Conservation (phyloP, 1,139 yeast genomes). For the Protomyces arabidopsidicola region DNA sequence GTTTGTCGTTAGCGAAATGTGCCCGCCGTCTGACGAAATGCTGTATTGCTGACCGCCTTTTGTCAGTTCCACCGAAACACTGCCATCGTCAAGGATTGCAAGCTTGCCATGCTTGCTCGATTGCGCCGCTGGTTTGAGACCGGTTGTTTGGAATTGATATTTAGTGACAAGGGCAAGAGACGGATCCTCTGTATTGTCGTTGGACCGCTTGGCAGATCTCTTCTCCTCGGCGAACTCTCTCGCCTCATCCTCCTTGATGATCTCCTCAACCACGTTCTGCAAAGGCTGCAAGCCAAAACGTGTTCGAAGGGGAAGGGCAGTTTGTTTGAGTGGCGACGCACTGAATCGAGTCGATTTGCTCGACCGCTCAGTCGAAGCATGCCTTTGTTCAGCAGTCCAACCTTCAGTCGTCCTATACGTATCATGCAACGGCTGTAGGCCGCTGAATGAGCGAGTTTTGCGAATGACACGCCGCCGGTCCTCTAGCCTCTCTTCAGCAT, state of each 20-base stretch:
- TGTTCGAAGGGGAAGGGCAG: background rate
- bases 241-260: conserved; percentile 6
- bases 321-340: background rate
- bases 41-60: conserved; percentile 6
- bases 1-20: background rate
- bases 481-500: background rate
- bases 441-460: background rate
- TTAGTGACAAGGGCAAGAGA: conserved; percentile 1
- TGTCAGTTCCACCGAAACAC: background rate
- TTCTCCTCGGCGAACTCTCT: background rate
- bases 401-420: background rate
- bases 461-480: background rate
- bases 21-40: conserved; percentile 7
- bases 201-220: background rate
- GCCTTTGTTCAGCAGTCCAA: background rate
- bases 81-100: conserved; percentile 8
- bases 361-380: background rate
- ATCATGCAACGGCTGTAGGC: background rate
- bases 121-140: conserved; percentile 13
- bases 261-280: conserved; percentile 1
- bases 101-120: conserved; percentile 17
- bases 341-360: too few species aligned
- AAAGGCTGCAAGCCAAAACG: background rate
- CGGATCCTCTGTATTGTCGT: background rate
- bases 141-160: conserved; percentile 15